Base-by-base conservation (phyloP, 2,329 filamentous ascomycete genomes). In the Alternaria solani region DNA sequence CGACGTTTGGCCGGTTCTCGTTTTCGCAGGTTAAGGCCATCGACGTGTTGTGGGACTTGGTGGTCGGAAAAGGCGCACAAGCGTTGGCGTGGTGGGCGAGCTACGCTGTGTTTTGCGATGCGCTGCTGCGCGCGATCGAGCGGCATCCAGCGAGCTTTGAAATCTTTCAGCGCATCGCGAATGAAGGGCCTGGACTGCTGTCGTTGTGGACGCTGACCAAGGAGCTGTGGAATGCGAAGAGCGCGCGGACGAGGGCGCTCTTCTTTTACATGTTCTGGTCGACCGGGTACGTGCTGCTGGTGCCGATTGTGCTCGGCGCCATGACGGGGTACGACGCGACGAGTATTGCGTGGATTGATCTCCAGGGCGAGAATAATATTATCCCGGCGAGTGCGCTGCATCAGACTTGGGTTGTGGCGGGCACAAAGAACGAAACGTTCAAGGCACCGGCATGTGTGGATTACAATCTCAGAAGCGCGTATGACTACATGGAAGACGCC, bases 261-360 rank as follows among this genome's bases (percentile, higher is more conserved):
- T 74, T 78, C 54, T 54, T 68, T 3, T 79, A 75, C 66, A 70
- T 77, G 26, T 63, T 77, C 1, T 20, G 78, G 16, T 68, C 75
- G 4, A 73, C 64, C 2, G 39, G 63, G 3, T 79, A 75, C 38
- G 68, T 78, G 14, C 51, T 79, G 1, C 59, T 57, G 14, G 68
- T 79, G 20, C 77, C 75, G 1, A 74, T 75, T 20, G 64, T 76
- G 5, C 48, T 78, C 1, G 57, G 67, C n/a, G 76, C 77, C 12
- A 78, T 79, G 74, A 77, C 75, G 0, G 78, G 78, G 9, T 80
- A 79, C 52, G 72, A 76, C n/a, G 70, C 63, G 43, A 69, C 65
- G 2, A 62, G 63, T 2, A 68, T 68, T 5, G 64, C 71, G 0
- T 77, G 72, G 69, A 61, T 78, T 14, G 67, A 65, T 18, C 46